Percentiles rank a stretch among this genome's conserved stretches.
phyloP scores from a whole-genome alignment of 768 basidiomycete genomes.

The Russula lepida region DNA sequence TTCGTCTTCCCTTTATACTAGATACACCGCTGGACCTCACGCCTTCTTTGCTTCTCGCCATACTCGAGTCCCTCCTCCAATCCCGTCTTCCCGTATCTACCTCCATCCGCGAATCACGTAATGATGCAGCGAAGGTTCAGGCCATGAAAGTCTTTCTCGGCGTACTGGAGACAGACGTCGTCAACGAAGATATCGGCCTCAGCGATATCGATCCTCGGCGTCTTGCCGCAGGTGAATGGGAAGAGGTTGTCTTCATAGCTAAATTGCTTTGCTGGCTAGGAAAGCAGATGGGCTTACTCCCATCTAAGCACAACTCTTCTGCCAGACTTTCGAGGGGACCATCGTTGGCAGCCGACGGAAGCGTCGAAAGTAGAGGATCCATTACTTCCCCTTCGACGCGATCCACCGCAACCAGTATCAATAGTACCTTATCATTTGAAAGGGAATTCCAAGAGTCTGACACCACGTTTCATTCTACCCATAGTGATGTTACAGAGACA shows the following conservation, averaged over 20 bases:
- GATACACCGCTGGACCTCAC: slow-evolving; percentile 48
- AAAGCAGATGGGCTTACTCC: slow-evolving; percentile 33
- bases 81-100: slow-evolving; percentile 43
- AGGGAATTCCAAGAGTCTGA: slow-evolving; percentile 31
- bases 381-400: slow-evolving; percentile 25
- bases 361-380: not conserved
- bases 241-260: slow-evolving; percentile 58
- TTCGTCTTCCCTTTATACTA: slow-evolving; percentile 29
- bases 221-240: slow-evolving; percentile 56
- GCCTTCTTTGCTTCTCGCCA: slow-evolving; percentile 59
- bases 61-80: slow-evolving; percentile 55
- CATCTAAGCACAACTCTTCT: slow-evolving; percentile 12
- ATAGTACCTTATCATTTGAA: slow-evolving; percentile 28
- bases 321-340: not conserved
- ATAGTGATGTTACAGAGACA: slow-evolving; percentile 21
- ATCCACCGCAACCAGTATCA: slow-evolving; percentile 31
- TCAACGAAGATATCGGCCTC: slow-evolving; percentile 53
- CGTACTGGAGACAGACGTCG: slow-evolving; percentile 57
- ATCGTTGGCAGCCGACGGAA: slow-evolving; percentile 1
- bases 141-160: slow-evolving; percentile 72
- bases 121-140: slow-evolving; percentile 39
- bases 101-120: slow-evolving; percentile 32
- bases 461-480: slow-evolving; percentile 24
- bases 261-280: slow-evolving; percentile 67
- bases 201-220: slow-evolving; percentile 55